phyloP scores from a whole-genome alignment of 2,329 filamentous ascomycete species.

The Parastagonospora avenae region DNA sequence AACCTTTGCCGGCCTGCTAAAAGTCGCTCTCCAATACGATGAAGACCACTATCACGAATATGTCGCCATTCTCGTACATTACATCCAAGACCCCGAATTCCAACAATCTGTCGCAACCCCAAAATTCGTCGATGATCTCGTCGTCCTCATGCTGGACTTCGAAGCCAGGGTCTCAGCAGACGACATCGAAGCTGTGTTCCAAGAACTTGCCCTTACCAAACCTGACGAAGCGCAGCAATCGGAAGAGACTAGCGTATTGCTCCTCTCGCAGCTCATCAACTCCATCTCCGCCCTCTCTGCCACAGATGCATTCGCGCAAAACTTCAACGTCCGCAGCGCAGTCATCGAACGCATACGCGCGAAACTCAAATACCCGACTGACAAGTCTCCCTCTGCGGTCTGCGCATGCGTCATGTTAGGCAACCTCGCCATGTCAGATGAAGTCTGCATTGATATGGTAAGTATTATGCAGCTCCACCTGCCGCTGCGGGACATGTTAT shows the following conservation, averaged over 20 bases:
- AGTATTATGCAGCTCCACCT: slow-evolving; percentile 38
- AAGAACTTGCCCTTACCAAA: slow-evolving; percentile 33
- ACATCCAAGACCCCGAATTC: slow-evolving; percentile 43
- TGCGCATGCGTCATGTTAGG: slow-evolving; percentile 47
- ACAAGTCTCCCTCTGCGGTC: slow-evolving; percentile 33
- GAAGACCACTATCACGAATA: slow-evolving; percentile 45
- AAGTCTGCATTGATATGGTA: slow-evolving; percentile 42
- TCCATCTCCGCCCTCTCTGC: slow-evolving; percentile 40
- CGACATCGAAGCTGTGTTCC: slow-evolving; percentile 34
- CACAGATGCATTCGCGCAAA: slow-evolving; percentile 38
- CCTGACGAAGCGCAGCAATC: slow-evolving; percentile 25
- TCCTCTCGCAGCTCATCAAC: slow-evolving; percentile 40
- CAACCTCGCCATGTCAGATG: slow-evolving; percentile 45
- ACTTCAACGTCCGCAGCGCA: slow-evolving; percentile 31
- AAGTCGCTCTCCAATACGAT: slow-evolving; percentile 33
- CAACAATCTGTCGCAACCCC: slow-evolving; percentile 40
- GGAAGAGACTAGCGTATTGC: slow-evolving; percentile 32
- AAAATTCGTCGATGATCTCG: slow-evolving; percentile 33
- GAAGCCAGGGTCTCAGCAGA: slow-evolving; percentile 33
- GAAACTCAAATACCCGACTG: slow-evolving; percentile 24
- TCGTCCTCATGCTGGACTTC: slow-evolving; percentile 38
- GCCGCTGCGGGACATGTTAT: slow-evolving; percentile 35
- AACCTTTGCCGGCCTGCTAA: slow-evolving; percentile 35
- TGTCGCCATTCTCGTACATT: slow-evolving; percentile 39
- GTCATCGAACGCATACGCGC: slow-evolving; percentile 34